Evolutionary conservation across 371 early-diverging fungal genomes (phyloP).

Genomic region (Mucor lusitanicus): DNA sequence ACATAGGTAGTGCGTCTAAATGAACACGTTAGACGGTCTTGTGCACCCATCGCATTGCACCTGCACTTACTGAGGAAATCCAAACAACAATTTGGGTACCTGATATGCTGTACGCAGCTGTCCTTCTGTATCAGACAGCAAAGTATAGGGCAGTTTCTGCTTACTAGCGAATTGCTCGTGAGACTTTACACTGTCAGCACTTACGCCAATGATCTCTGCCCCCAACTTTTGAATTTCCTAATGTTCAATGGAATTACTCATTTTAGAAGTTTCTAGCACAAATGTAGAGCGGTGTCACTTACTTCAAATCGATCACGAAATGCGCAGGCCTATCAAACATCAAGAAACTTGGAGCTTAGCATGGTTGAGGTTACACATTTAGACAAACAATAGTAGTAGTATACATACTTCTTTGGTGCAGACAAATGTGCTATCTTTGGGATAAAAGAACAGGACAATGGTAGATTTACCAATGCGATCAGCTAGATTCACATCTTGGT

Average conservation of each 20-base stretch:
- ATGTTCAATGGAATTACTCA: not conserved
- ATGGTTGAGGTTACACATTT: not conserved
- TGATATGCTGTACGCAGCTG: constrained; percentile 26
- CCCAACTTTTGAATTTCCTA: constrained; percentile 20
- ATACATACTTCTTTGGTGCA: constrained; percentile 42
- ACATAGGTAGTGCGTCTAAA: constrained; percentile 35
- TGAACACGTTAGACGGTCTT: not conserved
- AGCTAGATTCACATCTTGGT: constrained; percentile 23
- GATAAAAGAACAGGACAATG: constrained; percentile 41
- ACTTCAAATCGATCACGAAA: constrained; percentile 30
- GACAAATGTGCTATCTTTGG: constrained; percentile 32
- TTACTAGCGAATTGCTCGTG: constrained; percentile 27
- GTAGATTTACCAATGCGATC: constrained; percentile 31
- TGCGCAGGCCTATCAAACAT: constrained; percentile 17
- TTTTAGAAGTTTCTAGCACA: not conserved
- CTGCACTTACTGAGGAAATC: constrained; percentile 19
- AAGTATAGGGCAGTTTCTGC: constrained; percentile 28
- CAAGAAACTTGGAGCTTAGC: not conserved
- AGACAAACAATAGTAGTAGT: not conserved
- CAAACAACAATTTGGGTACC: constrained; percentile 24
- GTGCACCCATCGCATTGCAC: not conserved
- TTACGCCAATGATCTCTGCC: constrained; percentile 32
- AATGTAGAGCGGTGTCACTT: not conserved
- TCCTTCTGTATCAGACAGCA: constrained; percentile 32
- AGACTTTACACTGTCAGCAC: constrained; percentile 29